Percentiles rank a stretch among this genome's conserved stretches.
phyloP scores from a whole-genome alignment of 805 yeast genomes.

The Suhomyces xylopsoci region DNA sequence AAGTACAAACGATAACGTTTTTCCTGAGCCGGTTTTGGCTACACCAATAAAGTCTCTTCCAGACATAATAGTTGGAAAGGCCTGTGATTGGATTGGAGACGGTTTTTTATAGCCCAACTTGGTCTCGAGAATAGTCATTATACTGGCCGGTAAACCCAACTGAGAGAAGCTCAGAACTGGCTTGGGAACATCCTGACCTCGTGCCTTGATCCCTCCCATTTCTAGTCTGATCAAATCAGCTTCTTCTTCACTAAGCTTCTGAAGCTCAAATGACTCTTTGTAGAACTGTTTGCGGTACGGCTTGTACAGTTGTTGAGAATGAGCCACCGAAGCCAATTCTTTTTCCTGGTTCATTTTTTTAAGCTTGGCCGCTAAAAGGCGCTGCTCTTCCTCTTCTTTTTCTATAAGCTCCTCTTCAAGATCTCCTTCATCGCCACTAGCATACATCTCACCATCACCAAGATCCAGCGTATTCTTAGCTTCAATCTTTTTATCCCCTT shows the following conservation, averaged over 20 bases:
- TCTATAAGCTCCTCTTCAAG: slow-evolving; percentile 27
- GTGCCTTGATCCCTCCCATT: slow-evolving; percentile 63
- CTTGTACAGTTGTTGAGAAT: slow-evolving; percentile 42
- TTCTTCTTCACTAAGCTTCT: slow-evolving; percentile 49
- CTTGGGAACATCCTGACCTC: slow-evolving; percentile 54
- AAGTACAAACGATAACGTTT: slow-evolving; percentile 81
- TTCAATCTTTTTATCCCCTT: neutral
- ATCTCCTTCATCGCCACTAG: slow-evolving; percentile 20
- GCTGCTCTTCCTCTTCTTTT: slow-evolving; percentile 32
- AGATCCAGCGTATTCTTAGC: neutral
- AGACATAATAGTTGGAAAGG: slow-evolving; percentile 84
- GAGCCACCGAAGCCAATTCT: slow-evolving; percentile 47
- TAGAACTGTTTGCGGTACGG: slow-evolving; percentile 64
- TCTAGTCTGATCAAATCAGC: slow-evolving; percentile 49
- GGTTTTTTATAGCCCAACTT: slow-evolving; percentile 57
- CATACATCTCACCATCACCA: slow-evolving; percentile 6
- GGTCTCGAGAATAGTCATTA: slow-evolving; percentile 50
- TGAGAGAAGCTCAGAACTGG: slow-evolving; percentile 81
- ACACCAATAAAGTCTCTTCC: slow-evolving; percentile 91
- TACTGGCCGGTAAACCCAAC: slow-evolving; percentile 65
- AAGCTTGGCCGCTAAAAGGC: slow-evolving; percentile 33
- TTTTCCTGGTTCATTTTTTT: slow-evolving; percentile 48
- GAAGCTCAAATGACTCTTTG: slow-evolving; percentile 54
- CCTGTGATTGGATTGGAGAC: slow-evolving; percentile 87
- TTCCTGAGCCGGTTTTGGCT: slow-evolving; percentile 96